Conservation (phyloP, 371 early-diverging fungal genomes). For the Nosema granulosis region DNA sequence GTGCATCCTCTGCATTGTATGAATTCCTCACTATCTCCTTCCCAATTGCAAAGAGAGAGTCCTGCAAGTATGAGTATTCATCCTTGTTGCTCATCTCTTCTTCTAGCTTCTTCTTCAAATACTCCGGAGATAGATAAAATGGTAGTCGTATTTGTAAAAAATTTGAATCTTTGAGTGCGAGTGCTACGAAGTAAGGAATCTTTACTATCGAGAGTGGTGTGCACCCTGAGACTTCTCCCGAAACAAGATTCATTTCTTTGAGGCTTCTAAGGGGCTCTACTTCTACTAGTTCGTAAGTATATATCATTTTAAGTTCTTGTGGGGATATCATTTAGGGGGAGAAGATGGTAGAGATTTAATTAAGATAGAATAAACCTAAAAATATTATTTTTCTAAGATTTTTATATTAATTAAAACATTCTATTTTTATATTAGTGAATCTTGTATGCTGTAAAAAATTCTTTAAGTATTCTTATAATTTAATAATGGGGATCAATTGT, state of each 20-base stretch:
- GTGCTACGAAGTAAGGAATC: constrained; percentile 54
- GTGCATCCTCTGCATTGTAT: constrained; percentile 43
- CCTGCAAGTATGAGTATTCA: constrained; percentile 47
- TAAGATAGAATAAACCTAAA: too few species aligned
- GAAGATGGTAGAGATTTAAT: too few species aligned
- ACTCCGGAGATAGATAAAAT: constrained; percentile 18
- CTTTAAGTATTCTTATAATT: too few species aligned
- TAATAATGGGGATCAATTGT: too few species aligned
- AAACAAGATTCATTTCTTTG: constrained; percentile 16
- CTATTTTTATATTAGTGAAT: too few species aligned
- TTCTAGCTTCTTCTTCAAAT: constrained; percentile 15
- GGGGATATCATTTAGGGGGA: constrained; percentile 17
- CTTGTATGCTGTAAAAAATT: too few species aligned
- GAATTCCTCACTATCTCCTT: constrained; percentile 19
- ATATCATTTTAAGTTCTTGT: constrained; percentile 35
- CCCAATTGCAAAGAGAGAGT: constrained; percentile 45
- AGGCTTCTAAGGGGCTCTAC: constrained; percentile 42
- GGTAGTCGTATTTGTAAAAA: constrained; percentile 47
- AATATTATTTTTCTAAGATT: too few species aligned
- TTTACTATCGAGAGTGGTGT: constrained; percentile 31
- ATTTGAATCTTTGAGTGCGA: constrained; percentile 44
- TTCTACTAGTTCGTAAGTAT: constrained; percentile 42
- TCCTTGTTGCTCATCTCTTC: constrained; percentile 37
- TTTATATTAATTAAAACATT: too few species aligned
- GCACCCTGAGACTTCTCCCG: background rate